Base-by-base conservation (phyloP, 345 rosid species). In the Rhodamnia argentea region DNA sequence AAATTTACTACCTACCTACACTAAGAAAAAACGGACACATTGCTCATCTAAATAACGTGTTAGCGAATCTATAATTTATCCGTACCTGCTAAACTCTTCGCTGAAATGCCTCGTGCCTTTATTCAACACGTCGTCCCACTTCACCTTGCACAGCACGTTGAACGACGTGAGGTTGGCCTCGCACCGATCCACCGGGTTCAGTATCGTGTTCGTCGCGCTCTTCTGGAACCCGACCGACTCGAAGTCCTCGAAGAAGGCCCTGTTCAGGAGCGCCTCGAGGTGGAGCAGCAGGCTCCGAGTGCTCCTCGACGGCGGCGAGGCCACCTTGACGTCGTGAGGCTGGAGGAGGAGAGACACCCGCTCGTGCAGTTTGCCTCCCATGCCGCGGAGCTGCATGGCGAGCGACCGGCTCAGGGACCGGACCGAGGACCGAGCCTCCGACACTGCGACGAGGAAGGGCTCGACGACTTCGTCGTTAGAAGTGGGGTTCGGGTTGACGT, bases 81-180 rank as follows among this genome's bases (percentile, higher is more conserved):
- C 42, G 9, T 18, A 37, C 86, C 87, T 86, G 89, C 99, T 96
- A 55, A 96, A 97, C 58, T 94, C 97, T 85, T 94, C 99, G 29
- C 96, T 94, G 93, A 94, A 96, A 91, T 96, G 94, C 89, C 92
- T 94, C 4, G 98, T 95, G 81, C 99, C 99, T 83, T 93, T 93
- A 82, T 90, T 93, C 90, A 95, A 85, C 0, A 96, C 99, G 89
- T 94, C 97, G 76, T 94, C 96, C 99, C 99, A 97, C 40, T 95
- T 93, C 88, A 97, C 85, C 84, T 90, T 92, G 85, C 89, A 89
- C 81, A 97, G 90, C 24, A 85, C 90, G 26, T 90, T 91, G 60
- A 91, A 96, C 52, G 95, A 92, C 23, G 93, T 91, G 86, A 92
- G 93, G 32, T 94, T 93, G 1, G 95, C 89, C 85, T 93, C 94